Base-by-base conservation (phyloP, 2,329 filamentous ascomycete species). In the Incumbomyces delicatus region DNA sequence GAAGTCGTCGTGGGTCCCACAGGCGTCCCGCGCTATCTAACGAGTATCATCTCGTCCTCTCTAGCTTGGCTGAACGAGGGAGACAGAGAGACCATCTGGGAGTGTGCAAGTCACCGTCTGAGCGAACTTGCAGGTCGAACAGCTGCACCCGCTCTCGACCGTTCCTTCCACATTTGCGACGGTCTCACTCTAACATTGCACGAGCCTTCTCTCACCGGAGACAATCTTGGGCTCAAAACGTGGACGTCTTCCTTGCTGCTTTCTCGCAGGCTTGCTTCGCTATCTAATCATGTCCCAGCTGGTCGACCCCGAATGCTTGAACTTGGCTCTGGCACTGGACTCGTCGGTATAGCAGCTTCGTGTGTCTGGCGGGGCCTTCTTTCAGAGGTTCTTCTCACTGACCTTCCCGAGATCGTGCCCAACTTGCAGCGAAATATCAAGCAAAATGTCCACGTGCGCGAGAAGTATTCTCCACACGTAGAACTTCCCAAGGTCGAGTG, bases 211-310 rank as follows among this genome's bases (percentile, higher is more conserved):
- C 71, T 96, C 47, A 94, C 87, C 0, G 85, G 85, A 6, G 90
- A 95, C 63, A 85, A 86, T 49, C 72, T 96, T 14, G 92, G 92
- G 1, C 75, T 94, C 63, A 96, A 98, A 65, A 98, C 92, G 0
- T 96, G 92, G 92, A 87, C 85, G 1, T 90, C 88, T 0, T 90
- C 88, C 0, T 94, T 88, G 60, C 75, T 94, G 2, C 78, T 96
- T 3, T 84, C 90, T 0, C 83, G 78, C 55, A 79, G 85, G 18
- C 75, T 96, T 20, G 59, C 60, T 40, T 52, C 50, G 2, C 60
- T 74, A 7, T 47, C 49, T 22, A 46, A 40, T 36, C 49, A 53
- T 35, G 43, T 55, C 10, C 49, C 48, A 8, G 12, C 18, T 17
- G 37, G 33, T 32, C 32, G 40, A 14, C 52, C 66, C 14, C 62